These are phyloP conservation scores for Glarea lozoyensis DNA, from an alignment of 495 filamentous ascomycete genomes.

Conservation along the genomic window DNA sequence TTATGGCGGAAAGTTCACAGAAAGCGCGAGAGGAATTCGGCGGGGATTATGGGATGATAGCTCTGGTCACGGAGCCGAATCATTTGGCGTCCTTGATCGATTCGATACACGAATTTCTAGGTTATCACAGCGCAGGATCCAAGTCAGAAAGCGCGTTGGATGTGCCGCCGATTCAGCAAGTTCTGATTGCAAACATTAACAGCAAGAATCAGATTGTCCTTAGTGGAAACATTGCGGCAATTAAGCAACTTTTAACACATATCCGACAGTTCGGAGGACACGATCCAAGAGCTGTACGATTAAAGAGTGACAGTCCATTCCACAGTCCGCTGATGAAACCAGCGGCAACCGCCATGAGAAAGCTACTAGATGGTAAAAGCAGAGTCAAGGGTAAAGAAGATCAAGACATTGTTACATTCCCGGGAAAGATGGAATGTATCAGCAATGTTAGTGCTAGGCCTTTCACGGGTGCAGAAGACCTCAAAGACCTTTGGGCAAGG, in stretches of 20 bases:
- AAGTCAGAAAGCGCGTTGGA: constrained; percentile 59
- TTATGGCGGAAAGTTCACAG: constrained; percentile 70
- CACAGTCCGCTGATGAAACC: constrained; percentile 90
- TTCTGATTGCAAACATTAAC: constrained; percentile 91
- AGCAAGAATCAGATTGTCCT: constrained; percentile 93
- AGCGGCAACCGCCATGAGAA: constrained; percentile 61
- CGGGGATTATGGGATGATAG: constrained; percentile 88
- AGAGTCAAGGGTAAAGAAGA: constrained; percentile 32
- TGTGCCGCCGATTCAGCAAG: constrained; percentile 68
- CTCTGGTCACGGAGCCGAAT: constrained; percentile 74
- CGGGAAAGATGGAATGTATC: constrained; percentile 64
- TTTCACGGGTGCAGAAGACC: constrained; percentile 59
- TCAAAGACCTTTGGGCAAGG: constrained; percentile 67
- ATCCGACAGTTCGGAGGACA: constrained; percentile 88
- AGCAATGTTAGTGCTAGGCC: constrained; percentile 79
- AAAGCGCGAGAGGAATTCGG: constrained; percentile 52
- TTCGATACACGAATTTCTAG: constrained; percentile 74
- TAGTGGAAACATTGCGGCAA: constrained; percentile 76
- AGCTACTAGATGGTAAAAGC: constrained; percentile 46
- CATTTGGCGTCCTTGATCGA: constrained; percentile 58
- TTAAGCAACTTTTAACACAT: constrained; percentile 79
- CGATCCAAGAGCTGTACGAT: constrained; percentile 77
- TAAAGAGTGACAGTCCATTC: constrained; percentile 88
- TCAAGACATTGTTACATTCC: constrained; percentile 56
- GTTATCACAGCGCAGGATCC: constrained; percentile 49